Base-by-base conservation (phyloP, 140 eudicot species). In the Anethum foeniculum region DNA sequence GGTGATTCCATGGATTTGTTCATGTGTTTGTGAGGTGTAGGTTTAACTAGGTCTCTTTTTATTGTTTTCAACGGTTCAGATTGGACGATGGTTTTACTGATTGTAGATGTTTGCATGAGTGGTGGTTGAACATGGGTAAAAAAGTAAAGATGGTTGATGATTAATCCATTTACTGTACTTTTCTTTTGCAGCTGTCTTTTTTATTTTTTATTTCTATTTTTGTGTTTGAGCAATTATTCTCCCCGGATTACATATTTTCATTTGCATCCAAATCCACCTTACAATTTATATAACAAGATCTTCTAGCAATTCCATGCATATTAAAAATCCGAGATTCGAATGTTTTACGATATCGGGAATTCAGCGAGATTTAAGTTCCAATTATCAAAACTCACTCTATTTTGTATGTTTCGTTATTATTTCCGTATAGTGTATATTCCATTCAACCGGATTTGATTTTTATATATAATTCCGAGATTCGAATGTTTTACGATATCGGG, bases 141-240 rank as follows among this genome's bases (percentile, higher is more conserved):
- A 71, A 71, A 38, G 76, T 21, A 38, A 38, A 3, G 3, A 38
- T 11, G n/a, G 43, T 71, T 3, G 11, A 71, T 28, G 46, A 32
- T 28, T 67, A 67, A 67, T 39, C 74, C 69, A n/a, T 67, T 67
- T 30, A 30, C 39, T 32, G 3, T 30, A 67, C 39, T 32, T 67
- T 27, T 13, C 16, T 12, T 28, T 32, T 30, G 43, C 39, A 67
- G 39, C 74, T 28, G 74, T 67, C 74, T 13, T 67, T 67, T 67
- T 32, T 67, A 0, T 12, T 62, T 62, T 62, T 14, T 1, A 5
- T 67, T 67, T 67, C 43, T 21, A 1, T 67, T 30, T 67, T 67
- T 67, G 43, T 62, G 74, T 28, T 67, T 15, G n/a, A 67, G 74
- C 74, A 28, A 67, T 67, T 67, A 67, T 67, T 67, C 43, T 13